A percentile compares a stretch with the other conserved stretches of the same genome.
Conservation (phyloP, 2,329 filamentous ascomycete genomes). For the Hypoxylon sp. region DNA sequence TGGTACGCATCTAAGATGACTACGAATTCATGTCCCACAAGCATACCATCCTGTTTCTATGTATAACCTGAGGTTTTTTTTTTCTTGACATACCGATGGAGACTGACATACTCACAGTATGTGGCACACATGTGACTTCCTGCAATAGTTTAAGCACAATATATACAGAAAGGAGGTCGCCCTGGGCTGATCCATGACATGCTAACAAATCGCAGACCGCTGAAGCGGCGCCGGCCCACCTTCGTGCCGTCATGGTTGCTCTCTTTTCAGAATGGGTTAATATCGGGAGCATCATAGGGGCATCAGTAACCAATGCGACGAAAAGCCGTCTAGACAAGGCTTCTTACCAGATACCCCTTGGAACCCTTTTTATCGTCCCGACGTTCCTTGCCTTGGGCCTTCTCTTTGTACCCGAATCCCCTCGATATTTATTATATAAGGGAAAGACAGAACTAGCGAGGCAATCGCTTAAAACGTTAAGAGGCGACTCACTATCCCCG, state of each 20-base stretch:
- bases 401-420: slow-evolving; percentile 63
- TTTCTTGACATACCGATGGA: background rate
- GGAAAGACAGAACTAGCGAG: slow-evolving; percentile 50
- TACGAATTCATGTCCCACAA: background rate
- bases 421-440: slow-evolving; percentile 60
- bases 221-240: slow-evolving; percentile 63
- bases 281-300: slow-evolving; percentile 63
- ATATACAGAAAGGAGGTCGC: background rate
- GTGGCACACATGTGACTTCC: slow-evolving; percentile 3
- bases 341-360: slow-evolving; percentile 65
- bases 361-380: slow-evolving; percentile 62
- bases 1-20: slow-evolving; percentile 24
- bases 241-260: slow-evolving; percentile 64
- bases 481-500: slow-evolving; percentile 51
- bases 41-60: background rate
- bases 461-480: slow-evolving; percentile 51
- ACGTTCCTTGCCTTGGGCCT: slow-evolving; percentile 61
- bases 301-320: slow-evolving; percentile 60
- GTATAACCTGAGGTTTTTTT: background rate
- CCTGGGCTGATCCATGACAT: background rate
- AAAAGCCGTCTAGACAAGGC: slow-evolving; percentile 56
- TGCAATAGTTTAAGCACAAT: background rate
- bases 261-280: slow-evolving; percentile 66
- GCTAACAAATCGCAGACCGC: slow-evolving; percentile 53
- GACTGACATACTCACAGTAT: slow-evolving; percentile 32